Evolutionary conservation across 2,329 filamentous ascomycete genomes (phyloP), one percentile per base, ranked within the genome.

Genomic region (Alternaria brassicae): DNA sequence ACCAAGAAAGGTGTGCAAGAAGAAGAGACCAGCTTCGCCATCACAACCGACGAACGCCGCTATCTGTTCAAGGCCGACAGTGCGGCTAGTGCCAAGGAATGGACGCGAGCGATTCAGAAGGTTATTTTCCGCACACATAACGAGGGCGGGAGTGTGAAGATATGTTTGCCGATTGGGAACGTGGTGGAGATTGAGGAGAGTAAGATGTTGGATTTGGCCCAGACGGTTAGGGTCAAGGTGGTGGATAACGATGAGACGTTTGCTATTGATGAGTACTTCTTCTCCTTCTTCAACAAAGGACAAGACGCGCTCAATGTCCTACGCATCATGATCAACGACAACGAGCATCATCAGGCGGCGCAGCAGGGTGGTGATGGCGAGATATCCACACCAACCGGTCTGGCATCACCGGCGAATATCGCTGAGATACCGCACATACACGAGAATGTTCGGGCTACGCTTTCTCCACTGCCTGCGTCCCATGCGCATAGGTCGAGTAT

Each of bases 181-280:
- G 86, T 98, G 19, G 88, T 98, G 58, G 94, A 98, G 68, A 88
- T 98, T 44, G 95, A 98, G 76, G 91, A 97, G 65, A 95, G 90
- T 47, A 89, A 92, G 56, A 92, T 97, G 80, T 85, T 96, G 55
- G 92, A 96, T 64, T 93, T 96, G 76, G 92, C 93, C 21, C 92
- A 97, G 63, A 98, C 95, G 0, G 90, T 96, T 81, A 97, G 96
- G 78, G 89, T 99, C 62, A 88, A 92, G 36, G 92, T 97, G 41
- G 89, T 98, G 56, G 93, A 97, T 72, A 96, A 93, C 65, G 92
- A 95, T 65, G 94, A 97, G 77, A 96, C 92, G 0, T 98, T 91
- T 78, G 93, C 93, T 3, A 91, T 98, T 64, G 95, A 99, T 71
- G 95, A 99, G 88, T 97, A 98, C 76, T 98, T 96, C 76, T 98